Evolutionary conservation across 1,139 yeast genomes (phyloP), one percentile per base, ranked within the genome.

Genomic region (Geotrichum siamense): DNA sequence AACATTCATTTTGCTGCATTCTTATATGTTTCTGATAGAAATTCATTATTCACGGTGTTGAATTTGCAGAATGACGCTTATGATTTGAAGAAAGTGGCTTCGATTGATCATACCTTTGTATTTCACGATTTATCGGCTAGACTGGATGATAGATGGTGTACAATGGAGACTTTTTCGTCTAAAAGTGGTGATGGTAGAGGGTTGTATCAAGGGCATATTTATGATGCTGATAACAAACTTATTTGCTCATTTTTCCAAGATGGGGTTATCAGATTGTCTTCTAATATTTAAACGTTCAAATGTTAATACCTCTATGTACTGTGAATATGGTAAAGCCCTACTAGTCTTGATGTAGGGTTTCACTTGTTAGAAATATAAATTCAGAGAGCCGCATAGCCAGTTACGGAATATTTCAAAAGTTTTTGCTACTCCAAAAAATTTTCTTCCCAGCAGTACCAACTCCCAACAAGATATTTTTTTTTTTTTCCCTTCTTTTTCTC

Each of bases 241-340:
- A 52, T 60, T 10, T 58, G 62, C 39, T 55, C 62, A 5, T 62
- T 62, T 43, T 54, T 59, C 53, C 65, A 62, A 45, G 65, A 62
- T 39, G 65, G 65, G 2, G 59, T 62, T 13, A 47, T 62, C 13
- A 41, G 60, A 21, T 48, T 54, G 6, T 9, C 8, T 28, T 13
- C 31, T 28, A 28, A n/a, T 12, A 28, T 28, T 28, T 28, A 28
- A 15, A 28, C 6, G 9, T 23, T 8, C n/a, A n/a, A n/a, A n/a
- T n/a, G n/a, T n/a, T n/a, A n/a, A n/a, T n/a, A n/a, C n/a, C n/a
- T n/a, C n/a, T n/a, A n/a, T n/a, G n/a, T n/a, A n/a, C n/a, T n/a
- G n/a, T n/a, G n/a, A n/a, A n/a, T n/a, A n/a, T n/a, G n/a, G n/a
- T n/a, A n/a, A n/a, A n/a, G n/a, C n/a, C n/a, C n/a, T n/a, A n/a